Evolutionary conservation across 257 asterid species (phyloP).

Genomic region (Fraxinus cuspidata): DNA sequence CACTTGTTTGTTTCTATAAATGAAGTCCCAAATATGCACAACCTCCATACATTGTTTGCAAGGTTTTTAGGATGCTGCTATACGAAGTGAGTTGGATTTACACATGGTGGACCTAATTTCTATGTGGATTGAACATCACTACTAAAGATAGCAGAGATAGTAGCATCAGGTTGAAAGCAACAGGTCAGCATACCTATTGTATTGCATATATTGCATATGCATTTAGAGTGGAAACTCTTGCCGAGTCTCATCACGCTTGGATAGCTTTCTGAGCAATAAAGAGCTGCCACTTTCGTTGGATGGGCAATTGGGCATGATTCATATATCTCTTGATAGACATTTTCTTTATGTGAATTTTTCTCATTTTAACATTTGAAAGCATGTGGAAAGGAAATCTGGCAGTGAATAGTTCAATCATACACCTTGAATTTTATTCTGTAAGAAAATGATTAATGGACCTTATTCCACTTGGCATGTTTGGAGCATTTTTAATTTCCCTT

Average conservation of each 20-base stretch:
- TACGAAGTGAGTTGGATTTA: constrained; percentile 3
- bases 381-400: background rate
- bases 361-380: background rate
- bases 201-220: background rate
- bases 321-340: background rate
- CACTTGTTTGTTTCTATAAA: background rate
- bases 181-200: background rate
- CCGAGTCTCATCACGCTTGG: background rate
- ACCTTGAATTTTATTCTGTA: background rate
- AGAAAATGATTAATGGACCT: background rate
- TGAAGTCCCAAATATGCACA: background rate
- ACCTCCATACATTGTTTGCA: background rate
- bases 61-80: background rate
- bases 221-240: background rate
- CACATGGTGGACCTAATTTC: background rate
- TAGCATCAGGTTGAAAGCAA: background rate
- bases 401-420: background rate
- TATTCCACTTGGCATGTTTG: background rate
- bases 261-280: background rate
- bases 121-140: background rate
- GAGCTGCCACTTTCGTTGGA: background rate
- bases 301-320: background rate
- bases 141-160: background rate
- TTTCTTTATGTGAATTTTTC: background rate
- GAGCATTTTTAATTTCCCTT: background rate